phyloP scores from a whole-genome alignment of 1,284 basidiomycete species.

The Cutaneotrichosporon cutaneum region DNA sequence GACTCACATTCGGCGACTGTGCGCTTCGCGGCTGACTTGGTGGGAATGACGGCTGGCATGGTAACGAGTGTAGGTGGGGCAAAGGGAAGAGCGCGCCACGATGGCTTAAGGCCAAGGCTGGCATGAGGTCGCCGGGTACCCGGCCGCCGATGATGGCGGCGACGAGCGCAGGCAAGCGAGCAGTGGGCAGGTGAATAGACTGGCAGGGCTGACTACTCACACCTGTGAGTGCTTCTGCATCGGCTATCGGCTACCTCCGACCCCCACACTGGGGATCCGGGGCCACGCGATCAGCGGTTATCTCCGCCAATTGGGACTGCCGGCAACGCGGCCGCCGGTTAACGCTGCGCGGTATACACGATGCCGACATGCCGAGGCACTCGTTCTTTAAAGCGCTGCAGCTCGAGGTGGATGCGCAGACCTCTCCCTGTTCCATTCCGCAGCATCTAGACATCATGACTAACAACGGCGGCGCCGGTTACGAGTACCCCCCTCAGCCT shows the following conservation, averaged over 20 bases:
- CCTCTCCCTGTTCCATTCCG: too few species aligned
- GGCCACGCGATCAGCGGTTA: neutral
- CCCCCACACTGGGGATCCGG: neutral
- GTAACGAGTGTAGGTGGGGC: too few species aligned
- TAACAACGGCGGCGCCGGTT: constrained; percentile 19
- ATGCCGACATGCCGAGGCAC: neutral
- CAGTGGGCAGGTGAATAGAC: too few species aligned
- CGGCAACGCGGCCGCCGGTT: neutral
- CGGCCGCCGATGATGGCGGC: too few species aligned
- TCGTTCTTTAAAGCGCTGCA: neutral
- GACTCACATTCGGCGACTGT: constrained; percentile 8
- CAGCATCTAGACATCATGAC: constrained; percentile 11
- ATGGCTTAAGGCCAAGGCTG: too few species aligned
- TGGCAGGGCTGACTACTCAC: too few species aligned
- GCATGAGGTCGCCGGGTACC: too few species aligned
- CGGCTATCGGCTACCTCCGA: neutral
- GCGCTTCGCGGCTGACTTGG: constrained; percentile 1
- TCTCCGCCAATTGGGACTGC: neutral
- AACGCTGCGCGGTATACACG: neutral
- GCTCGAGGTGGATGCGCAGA: too few species aligned
- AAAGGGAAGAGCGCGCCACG: too few species aligned
- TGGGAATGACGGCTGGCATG: constrained; percentile 4
- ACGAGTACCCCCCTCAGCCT: constrained; percentile 20
- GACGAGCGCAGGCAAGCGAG: too few species aligned
- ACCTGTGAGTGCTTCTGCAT: too few species aligned